These are phyloP conservation scores for Bassia scoparia DNA, from an alignment of 148 eudicot species.

Conservation along the genomic window DNA sequence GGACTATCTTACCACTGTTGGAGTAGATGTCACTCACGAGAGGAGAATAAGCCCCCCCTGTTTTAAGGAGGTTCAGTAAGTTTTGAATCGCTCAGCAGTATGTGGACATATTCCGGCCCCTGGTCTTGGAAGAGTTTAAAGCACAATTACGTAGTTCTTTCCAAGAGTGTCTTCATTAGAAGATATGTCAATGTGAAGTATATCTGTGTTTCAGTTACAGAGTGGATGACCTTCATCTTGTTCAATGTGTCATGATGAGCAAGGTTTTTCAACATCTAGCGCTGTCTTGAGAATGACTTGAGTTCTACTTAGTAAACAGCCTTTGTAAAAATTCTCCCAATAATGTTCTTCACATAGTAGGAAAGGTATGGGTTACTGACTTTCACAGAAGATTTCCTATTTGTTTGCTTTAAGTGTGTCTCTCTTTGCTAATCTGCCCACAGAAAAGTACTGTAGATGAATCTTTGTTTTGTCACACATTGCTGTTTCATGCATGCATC, in stretches of 20 bases:
- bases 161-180: slow-evolving; percentile 68
- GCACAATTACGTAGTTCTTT: slow-evolving; percentile 83
- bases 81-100: slow-evolving; percentile 77
- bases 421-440: not conserved
- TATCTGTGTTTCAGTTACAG: slow-evolving; percentile 93
- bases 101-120: slow-evolving; percentile 78
- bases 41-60: slow-evolving; percentile 38
- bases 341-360: slow-evolving; percentile 78
- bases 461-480: not conserved
- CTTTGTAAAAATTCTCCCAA: slow-evolving; percentile 48
- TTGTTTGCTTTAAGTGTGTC: not conserved
- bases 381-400: not conserved
- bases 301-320: slow-evolving; percentile 74
- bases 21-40: slow-evolving; percentile 59
- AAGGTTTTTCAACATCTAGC: slow-evolving; percentile 42
- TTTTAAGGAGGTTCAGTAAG: slow-evolving; percentile 75
- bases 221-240: slow-evolving; percentile 94
- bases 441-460: not conserved
- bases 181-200: slow-evolving; percentile 71
- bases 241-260: slow-evolving; percentile 79
- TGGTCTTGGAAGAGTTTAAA: slow-evolving; percentile 92
- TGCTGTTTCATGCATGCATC: not conserved
- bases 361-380: slow-evolving; percentile 56
- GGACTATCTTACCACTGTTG: slow-evolving; percentile 76
- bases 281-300: slow-evolving; percentile 81